These are phyloP conservation scores for Cercis canadensis DNA, from an alignment of 306 rosid species.

Conservation along the genomic window DNA sequence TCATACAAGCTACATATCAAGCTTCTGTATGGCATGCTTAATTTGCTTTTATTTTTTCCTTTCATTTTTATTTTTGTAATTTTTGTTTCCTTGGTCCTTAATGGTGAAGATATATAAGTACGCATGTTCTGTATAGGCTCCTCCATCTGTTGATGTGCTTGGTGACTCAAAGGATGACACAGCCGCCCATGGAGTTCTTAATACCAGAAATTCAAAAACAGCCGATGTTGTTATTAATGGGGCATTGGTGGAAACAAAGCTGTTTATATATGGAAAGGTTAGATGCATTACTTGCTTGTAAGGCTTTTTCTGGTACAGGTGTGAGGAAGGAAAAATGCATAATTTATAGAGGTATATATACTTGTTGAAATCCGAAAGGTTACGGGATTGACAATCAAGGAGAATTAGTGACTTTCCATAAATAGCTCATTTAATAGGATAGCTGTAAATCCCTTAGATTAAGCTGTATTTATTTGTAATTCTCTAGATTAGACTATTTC, in stretches of 20 bases:
- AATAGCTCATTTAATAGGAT: too few relatives aligned
- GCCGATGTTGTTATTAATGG: conserved; percentile 91
- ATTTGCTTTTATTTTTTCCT: conserved; percentile 7
- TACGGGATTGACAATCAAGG: too few relatives aligned
- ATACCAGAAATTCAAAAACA: conserved; percentile 47
- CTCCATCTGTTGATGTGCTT: conserved; percentile 65
- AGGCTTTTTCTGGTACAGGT: conserved; percentile 16
- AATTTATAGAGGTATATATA: conserved; percentile 7
- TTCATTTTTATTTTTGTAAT: conserved; percentile 3
- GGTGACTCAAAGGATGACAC: conserved; percentile 47
- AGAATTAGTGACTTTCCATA: too few relatives aligned
- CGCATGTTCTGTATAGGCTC: conserved; percentile 61
- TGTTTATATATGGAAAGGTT: conserved; percentile 92
- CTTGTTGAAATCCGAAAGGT: too few relatives aligned
- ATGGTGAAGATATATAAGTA: conserved; percentile 13
- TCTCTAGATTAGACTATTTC: too few relatives aligned
- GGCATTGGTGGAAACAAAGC: conserved; percentile 74
- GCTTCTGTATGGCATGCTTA: conserved; percentile 74
- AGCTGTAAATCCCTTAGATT: too few relatives aligned
- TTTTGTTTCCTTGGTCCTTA: conserved; percentile 25
- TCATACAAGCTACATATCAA: conserved; percentile 89
- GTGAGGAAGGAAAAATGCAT: conserved; percentile 9
- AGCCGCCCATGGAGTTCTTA: conserved; percentile 50
- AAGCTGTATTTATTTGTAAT: too few relatives aligned
- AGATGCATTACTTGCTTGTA: conserved; percentile 29